phyloP scores from a whole-genome alignment of 805 yeast genomes.

The Metschnikowia hibisci region DNA sequence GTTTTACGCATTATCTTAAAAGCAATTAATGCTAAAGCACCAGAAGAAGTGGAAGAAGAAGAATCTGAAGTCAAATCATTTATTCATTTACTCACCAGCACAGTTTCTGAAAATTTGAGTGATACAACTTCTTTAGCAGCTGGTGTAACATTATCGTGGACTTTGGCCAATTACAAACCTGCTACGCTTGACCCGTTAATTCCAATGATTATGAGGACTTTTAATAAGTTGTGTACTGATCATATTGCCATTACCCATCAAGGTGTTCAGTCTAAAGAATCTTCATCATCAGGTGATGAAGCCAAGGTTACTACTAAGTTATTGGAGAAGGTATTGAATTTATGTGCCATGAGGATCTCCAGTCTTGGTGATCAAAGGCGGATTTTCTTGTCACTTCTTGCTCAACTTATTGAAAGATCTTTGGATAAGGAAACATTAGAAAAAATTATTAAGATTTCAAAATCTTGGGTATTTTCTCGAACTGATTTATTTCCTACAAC shows the following conservation, averaged over 20 bases:
- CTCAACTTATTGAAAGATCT: constrained; percentile 87
- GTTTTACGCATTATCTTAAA: constrained; percentile 65
- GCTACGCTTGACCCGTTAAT: constrained; percentile 69
- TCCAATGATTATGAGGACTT: constrained; percentile 76
- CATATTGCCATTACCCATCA: constrained; percentile 65
- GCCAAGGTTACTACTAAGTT: constrained; percentile 75
- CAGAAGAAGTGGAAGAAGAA: constrained; percentile 41
- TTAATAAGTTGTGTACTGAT: constrained; percentile 85
- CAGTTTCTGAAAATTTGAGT: constrained; percentile 75
- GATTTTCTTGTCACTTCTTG: constrained; percentile 77
- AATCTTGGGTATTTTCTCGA: constrained; percentile 85
- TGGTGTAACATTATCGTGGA: constrained; percentile 79
- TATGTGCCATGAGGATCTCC: constrained; percentile 77
- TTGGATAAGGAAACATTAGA: constrained; percentile 69
- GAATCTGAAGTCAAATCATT: constrained; percentile 64
- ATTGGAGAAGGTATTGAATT: constrained; percentile 69
- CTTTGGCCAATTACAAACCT: constrained; percentile 72
- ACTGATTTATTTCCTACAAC: constrained; percentile 86
- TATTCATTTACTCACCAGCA: constrained; percentile 54
- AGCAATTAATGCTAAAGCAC: constrained; percentile 52
- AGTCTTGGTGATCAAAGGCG: constrained; percentile 92
- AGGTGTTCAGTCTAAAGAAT: constrained; percentile 32
- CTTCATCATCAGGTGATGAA: constrained; percentile 55
- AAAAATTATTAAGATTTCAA: constrained; percentile 72
- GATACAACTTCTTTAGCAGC: constrained; percentile 79